A percentile compares a stretch with the other conserved stretches of the same genome.
Evolutionary conservation across 192 early-diverging fungal species (phyloP).

Genomic region (Backusella tuberculispora): DNA sequence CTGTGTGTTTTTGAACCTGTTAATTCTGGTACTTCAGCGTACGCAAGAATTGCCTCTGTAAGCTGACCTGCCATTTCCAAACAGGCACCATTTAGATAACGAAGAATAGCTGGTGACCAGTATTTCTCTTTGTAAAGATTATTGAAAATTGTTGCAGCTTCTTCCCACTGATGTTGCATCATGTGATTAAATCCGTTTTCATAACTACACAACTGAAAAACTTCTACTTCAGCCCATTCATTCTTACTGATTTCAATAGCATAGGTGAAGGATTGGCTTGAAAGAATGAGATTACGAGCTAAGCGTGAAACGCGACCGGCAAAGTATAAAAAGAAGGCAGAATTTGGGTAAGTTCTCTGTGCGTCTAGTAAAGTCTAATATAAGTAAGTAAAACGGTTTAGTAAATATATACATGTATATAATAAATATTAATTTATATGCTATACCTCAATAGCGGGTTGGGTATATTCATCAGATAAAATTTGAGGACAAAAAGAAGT

Average conservation of each 20-base stretch:
- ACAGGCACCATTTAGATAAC: slow-evolving; percentile 49
- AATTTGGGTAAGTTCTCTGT: slow-evolving; percentile 47
- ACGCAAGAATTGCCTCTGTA: slow-evolving; percentile 72
- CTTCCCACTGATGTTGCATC: slow-evolving; percentile 50
- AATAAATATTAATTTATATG: slow-evolving; percentile 2
- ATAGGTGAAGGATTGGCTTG: slow-evolving; percentile 46
- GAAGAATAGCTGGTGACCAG: slow-evolving; percentile 51
- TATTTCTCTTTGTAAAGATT: slow-evolving; percentile 50
- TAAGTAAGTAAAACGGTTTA: neutral
- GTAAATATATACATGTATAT: neutral
- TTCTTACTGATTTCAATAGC: slow-evolving; percentile 47
- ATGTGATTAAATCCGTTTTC: slow-evolving; percentile 52
- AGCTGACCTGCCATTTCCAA: slow-evolving; percentile 62
- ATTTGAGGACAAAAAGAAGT: slow-evolving; percentile 40
- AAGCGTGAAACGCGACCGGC: slow-evolving; percentile 48
- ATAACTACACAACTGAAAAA: slow-evolving; percentile 47
- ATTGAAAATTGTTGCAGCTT: slow-evolving; percentile 44
- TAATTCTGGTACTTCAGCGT: slow-evolving; percentile 47
- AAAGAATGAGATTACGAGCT: slow-evolving; percentile 42
- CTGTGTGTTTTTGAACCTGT: slow-evolving; percentile 44
- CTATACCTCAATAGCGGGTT: slow-evolving; percentile 33
- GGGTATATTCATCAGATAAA: slow-evolving; percentile 23
- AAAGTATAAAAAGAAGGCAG: slow-evolving; percentile 59
- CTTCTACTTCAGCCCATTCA: slow-evolving; percentile 47
- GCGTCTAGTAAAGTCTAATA: slow-evolving; percentile 46